Base-by-base conservation (phyloP, 176 grass and related monocot genomes). In the Puccinellia tenuiflora region DNA sequence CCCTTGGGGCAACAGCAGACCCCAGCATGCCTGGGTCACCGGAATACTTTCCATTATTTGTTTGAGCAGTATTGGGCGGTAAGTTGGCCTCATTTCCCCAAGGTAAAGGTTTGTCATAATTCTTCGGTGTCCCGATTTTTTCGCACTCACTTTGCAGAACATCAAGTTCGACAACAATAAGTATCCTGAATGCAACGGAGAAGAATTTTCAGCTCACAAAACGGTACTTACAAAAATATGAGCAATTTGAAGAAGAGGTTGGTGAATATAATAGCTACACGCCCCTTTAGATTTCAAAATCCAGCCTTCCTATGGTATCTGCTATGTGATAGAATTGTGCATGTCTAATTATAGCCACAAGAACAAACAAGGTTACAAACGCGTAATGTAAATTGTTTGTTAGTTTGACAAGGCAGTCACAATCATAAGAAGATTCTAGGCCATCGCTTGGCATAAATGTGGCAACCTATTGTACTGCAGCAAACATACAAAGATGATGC, bases 131-230 rank as follows among this genome's bases (percentile, higher is more conserved):
- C 63, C 95, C 92, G 0, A 98, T 90, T n/a, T 83, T 3, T 9
- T n/a, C 61, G 1, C 86, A 90, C 39, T 85, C 77, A 37, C 28
- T 91, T 78, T 86, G 81, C 69, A 94, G 81, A 62, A 98, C n/a
- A 13, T 88, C 77, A 76, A 98, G 77, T 73, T 91, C 83, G 24
- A 98, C 85, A 38, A 98, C 35, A 37, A 98, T 93, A 73, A 90
- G 81, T 40, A 98, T 94, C 88, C 92, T 98, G 82, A 22, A 88
- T 71, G 86, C 69, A 65, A 69, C 20, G 61, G 29, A 21, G 86
- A 75, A 46, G 20, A 77, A 74, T 66, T 22, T 31, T 76, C 0
- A 71, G 38, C 25, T 37, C 31, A 83, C 13, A 75, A 53, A 73
- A 79, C 24, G 33, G 20, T 53, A 56, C 17, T 42, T 45, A 70